Evolutionary conservation across 306 rosid genomes (phyloP), one percentile per base, ranked within the genome.

Genomic region (Gleditsia sinensis): DNA sequence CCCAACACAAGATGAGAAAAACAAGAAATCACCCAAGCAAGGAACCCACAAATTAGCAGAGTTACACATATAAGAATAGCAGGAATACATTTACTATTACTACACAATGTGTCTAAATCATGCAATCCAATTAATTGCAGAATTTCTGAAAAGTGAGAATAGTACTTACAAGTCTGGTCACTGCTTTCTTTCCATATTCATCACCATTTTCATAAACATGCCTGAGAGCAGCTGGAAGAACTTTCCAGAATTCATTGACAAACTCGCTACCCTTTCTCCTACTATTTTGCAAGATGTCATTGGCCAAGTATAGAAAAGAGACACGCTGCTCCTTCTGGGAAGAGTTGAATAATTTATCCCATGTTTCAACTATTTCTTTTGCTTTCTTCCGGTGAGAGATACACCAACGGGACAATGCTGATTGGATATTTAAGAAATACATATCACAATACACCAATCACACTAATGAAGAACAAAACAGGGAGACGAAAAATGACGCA

Each of bases 221-320:
- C 83, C 81, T 88, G 37, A 90, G 89, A 48, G 91, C 85, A 8
- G 80, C 76, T 39, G 96, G 96, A 81, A 90, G 96, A 55, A 90
- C 86, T 81, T 90, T 90, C 96, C 96, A 90, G 71, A 90, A 90
- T 84, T 90, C 96, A 81, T 82, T 90, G 72, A 90, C 96, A 72
- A 90, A 90, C 70, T 90, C 96, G 72, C 96, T 90, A 48, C 96
- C 96, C 76, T 86, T 88, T 56, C 96, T 80, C 86, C 92, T 82
- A 71, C 96, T 90, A 74, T 88, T 90, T 82, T 90, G 96, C 82
- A 90, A 79, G 69, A 90, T 90, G 83, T 90, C 96, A 75, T 90
- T 90, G 5, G 96, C 89, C 89, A 90, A 78, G 73, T 90, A 90
- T 43, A 90, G 83, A 84, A 86, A 88, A 33, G 96, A 86, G 72